Base-by-base conservation (phyloP, 1,284 basidiomycete species). In the Melanopsichium pennsylvanicum region DNA sequence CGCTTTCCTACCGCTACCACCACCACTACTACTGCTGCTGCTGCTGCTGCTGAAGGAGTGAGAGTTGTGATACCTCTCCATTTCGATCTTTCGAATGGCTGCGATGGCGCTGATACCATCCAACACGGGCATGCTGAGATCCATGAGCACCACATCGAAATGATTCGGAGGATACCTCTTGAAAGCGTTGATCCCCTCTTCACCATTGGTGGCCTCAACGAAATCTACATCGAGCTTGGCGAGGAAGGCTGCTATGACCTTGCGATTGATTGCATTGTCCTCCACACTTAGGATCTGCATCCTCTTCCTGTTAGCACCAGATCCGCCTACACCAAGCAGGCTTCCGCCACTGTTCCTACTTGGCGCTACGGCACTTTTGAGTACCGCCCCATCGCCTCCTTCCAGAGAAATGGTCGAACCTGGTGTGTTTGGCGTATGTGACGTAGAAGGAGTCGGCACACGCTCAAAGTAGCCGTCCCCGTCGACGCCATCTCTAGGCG, bases 111-210 rank as follows among this genome's bases (percentile, higher is more conserved):
- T 88, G 55, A 95, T 72, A 86, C 74, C 93, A 79, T 96, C 92
- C 61, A 96, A 86, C 19, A 92, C 82, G 0, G 92, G 93, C 93
- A 97, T 97, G 0, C 91, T 92, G 43, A 97, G 84, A 81, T 97
- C 93, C 74, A 96, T 73, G 22, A 75, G 50, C 11, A 70, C 47
- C 51, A 73, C 73, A 38, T 58, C 44, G 67, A 69, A 60, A 64
- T 67, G 62, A 43, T 67, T 49, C 2, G 75, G 51, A n/a, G 60
- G 68, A 16, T 67, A 46, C 7, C 32, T 16, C 23, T 45, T 25
- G 32, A 78, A 79, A 19, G 49, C 40, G 37, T 50, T 35, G n/a
- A 79, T 66, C 5, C 64, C 76, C 39, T 78, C 74, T 22, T 69
- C 46, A 23, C 76, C 76, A 38, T 78, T 68, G n/a, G 40, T 50